Conservation (phyloP, 257 asterid species). For the Plantago elongata region DNA sequence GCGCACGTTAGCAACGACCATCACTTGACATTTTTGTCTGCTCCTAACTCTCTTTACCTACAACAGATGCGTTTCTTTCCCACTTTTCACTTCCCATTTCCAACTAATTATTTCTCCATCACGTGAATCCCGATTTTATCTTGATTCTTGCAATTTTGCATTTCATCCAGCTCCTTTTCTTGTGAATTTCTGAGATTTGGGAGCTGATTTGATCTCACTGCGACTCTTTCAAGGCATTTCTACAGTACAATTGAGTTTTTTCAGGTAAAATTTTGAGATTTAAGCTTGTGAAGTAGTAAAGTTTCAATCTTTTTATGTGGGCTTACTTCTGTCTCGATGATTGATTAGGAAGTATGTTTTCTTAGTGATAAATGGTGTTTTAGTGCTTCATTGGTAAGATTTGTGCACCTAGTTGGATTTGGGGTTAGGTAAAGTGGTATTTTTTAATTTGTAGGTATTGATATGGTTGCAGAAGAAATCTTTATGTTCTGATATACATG, state of each 20-base stretch:
- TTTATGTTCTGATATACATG: slow-evolving; percentile 14
- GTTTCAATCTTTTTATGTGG: slow-evolving; percentile 18
- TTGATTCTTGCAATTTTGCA: slow-evolving; percentile 8
- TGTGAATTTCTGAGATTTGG: slow-evolving; percentile 4
- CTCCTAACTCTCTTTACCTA: not conserved
- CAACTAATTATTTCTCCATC: slow-evolving; percentile 13
- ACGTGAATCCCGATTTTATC: not conserved
- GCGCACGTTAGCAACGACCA: slow-evolving; percentile 29
- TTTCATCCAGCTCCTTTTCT: not conserved
- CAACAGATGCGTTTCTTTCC: slow-evolving; percentile 21
- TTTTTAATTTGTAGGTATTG: slow-evolving; percentile 9
- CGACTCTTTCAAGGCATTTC: slow-evolving; percentile 12
- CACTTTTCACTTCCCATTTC: slow-evolving; percentile 21
- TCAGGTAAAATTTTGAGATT: slow-evolving; percentile 25
- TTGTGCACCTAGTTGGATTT: not conserved
- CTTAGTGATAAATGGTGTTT: not conserved
- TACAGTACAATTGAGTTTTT: slow-evolving; percentile 6
- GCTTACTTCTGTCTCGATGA: slow-evolving; percentile 6
- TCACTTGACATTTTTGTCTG: not conserved
- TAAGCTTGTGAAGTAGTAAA: slow-evolving; percentile 18
- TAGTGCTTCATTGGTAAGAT: not conserved
- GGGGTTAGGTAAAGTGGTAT: not conserved
- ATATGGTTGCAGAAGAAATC: slow-evolving; percentile 13
- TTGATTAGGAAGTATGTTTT: not conserved
- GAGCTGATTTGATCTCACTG: slow-evolving; percentile 1